Evolutionary conservation across 2,329 filamentous ascomycete genomes (phyloP), one percentile per base, ranked within the genome.

Genomic region (Colletotrichum sp.): DNA sequence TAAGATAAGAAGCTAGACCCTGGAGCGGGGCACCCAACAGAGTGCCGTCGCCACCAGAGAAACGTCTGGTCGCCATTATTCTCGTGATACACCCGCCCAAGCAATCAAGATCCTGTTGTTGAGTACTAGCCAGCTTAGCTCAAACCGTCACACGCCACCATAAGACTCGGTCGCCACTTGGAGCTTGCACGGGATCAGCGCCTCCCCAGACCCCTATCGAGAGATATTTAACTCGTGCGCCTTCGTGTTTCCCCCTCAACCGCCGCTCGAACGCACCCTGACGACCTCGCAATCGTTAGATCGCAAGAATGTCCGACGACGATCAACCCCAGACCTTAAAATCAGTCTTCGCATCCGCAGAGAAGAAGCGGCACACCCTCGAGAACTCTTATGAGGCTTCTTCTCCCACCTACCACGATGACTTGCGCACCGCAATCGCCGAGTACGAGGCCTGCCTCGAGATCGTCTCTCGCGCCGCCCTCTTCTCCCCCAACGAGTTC

Each of bases 401-500:
- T 79, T 92, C 91, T 28, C 75, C 68, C 12, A 84, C 87, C 71
- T 96, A 94, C 85, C 92, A 92, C 82, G 90, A 93, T 78, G 92
- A 92, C 80, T 89, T 98, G 79, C 87, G 88, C 75, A 85, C 88
- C 52, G 91, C 94, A 55, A 92, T 98, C 79, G 85, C 90, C 78
- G 90, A 92, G 69, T 96, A 98, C 85, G 89, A 94, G 80, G 89
- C 94, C 83, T 96, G 94, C 83, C 88, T 94, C 74, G 87, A 91
- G 75, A 91, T 94, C 72, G 92, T 95, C 78, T 88, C 92, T 78
- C 89, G 92, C 75, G 88, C 97, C 30, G 93, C 94, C 1, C 88
- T 99, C 69, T 99, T 99, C 90, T 98, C 95, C 79, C 89, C 93
- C 43, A 99, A 99, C 85, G 97, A 99, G 84, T 90, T 91, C 1